These are phyloP conservation scores for Nicotiana tabacum DNA, from an alignment of 257 asterid genomes.

Conservation along the genomic window DNA sequence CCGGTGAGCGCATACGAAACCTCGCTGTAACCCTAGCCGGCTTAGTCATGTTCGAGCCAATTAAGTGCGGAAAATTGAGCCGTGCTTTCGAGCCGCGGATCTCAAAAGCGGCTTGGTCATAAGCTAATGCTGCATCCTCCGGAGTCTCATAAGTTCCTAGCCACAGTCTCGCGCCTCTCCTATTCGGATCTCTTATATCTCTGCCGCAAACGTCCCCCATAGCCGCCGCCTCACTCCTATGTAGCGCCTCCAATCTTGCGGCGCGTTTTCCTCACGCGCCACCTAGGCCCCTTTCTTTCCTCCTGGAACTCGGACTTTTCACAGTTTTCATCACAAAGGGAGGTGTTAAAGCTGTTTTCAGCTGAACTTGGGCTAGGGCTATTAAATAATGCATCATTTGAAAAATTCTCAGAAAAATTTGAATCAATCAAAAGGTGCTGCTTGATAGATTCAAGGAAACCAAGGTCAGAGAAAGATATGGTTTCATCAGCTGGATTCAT, in stretches of 20 bases:
- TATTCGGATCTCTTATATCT: constrained; percentile 7
- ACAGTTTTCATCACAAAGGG: background rate
- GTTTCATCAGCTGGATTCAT: background rate
- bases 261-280: no score
- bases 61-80: background rate
- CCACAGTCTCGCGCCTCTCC: constrained; percentile 2
- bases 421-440: constrained; percentile 25
- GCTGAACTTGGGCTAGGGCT: constrained; percentile 16
- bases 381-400: background rate
- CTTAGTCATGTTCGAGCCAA: background rate
- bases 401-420: constrained; percentile 5
- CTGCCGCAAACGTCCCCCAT: constrained; percentile 4
- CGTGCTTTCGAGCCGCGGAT: background rate
- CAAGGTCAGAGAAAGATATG: constrained; percentile 2
- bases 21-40: background rate
- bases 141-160: background rate
- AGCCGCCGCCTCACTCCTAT: constrained; percentile 4
- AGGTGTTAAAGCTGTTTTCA: background rate
- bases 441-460: constrained; percentile 28
- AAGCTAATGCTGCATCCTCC: background rate
- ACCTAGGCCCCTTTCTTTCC: background rate
- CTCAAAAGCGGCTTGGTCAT: background rate
- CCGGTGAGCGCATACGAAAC: background rate
- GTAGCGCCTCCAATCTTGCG: background rate
- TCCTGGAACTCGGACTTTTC: background rate